These are phyloP conservation scores for Mimosa pudica DNA, from an alignment of 306 rosid genomes.

Conservation along the genomic window DNA sequence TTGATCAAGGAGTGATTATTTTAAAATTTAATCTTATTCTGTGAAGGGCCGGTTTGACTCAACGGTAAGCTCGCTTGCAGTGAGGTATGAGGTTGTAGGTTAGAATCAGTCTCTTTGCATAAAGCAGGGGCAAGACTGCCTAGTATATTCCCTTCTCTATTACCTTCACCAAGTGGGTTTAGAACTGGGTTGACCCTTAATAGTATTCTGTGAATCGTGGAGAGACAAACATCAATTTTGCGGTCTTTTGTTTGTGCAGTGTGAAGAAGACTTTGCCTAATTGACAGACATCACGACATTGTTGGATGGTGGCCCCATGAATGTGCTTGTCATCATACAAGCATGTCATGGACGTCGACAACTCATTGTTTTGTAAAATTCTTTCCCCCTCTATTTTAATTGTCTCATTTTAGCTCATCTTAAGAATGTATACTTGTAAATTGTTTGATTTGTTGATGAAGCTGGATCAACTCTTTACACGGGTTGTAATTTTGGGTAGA, in stretches of 20 bases:
- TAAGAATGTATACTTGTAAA: slow-evolving; percentile 57
- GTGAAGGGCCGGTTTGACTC: neutral
- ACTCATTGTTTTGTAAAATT: slow-evolving; percentile 68
- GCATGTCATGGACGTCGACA: slow-evolving; percentile 51
- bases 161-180: too few relatives aligned
- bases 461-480: slow-evolving; percentile 41
- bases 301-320: slow-evolving; percentile 34
- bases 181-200: neutral
- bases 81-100: too few relatives aligned
- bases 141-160: too few relatives aligned
- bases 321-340: slow-evolving; percentile 37
- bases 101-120: too few relatives aligned
- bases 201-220: slow-evolving; percentile 27
- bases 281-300: slow-evolving; percentile 31
- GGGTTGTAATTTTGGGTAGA: slow-evolving; percentile 51
- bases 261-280: slow-evolving; percentile 39
- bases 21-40: slow-evolving; percentile 12
- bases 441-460: slow-evolving; percentile 56
- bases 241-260: slow-evolving; percentile 40
- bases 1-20: slow-evolving; percentile 19
- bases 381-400: slow-evolving; percentile 38
- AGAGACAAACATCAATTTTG: slow-evolving; percentile 31
- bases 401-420: slow-evolving; percentile 40
- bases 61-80: too few relatives aligned
- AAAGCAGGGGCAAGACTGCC: too few relatives aligned